Evolutionary conservation across 495 filamentous ascomycete genomes (phyloP), one percentile per base, ranked within the genome.

Genomic region (Sabuloglossum arenarium): DNA sequence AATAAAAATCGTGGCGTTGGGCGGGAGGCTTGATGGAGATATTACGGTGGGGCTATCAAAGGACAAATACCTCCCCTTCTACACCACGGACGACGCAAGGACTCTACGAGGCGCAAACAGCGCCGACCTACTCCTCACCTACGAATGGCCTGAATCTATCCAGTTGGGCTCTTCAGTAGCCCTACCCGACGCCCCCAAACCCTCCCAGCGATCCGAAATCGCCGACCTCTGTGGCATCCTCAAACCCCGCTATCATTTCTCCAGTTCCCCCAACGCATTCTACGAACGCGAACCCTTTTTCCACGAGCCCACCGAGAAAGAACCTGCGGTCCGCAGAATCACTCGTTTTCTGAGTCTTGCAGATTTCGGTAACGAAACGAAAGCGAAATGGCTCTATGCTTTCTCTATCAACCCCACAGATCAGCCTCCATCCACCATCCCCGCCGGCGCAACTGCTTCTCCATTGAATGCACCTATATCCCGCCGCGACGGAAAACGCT

Each of bases 251-350:
- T 98, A 98, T 63, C 89, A 96, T 68, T 82, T 98, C 65, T 78
- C 84, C 14, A 68, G 76, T 12, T 83, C 86, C 0, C 72, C 76
- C 8, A 64, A 71, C 9, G 73, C 79, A 61, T 90, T 84, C 69
- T 96, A 79, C 61, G 90, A 96, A 69, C 79, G 91, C 21, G 91
- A 95, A 65, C 89, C 91, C 0, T 97, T 95, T 74, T 85, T 88
- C 66, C 82, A 93, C 62, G 65, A 72, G 56, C 73, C 79, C 5
- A 69, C 70, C 8, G 72, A 75, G 51, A 72, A 76, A 24, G 68
- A 67, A 8, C 74, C 74, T 9, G 71, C 77, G 24, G 65, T 66
- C 0, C 76, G 71, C 56, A 71, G 71, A 1, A 67, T 93, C 3
- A 95, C 89, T 3, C 81, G 90, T 23, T 97, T 98, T 67, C 79